Conservation (phyloP, 179 eudicot species). For the Spergularia azorica region DNA sequence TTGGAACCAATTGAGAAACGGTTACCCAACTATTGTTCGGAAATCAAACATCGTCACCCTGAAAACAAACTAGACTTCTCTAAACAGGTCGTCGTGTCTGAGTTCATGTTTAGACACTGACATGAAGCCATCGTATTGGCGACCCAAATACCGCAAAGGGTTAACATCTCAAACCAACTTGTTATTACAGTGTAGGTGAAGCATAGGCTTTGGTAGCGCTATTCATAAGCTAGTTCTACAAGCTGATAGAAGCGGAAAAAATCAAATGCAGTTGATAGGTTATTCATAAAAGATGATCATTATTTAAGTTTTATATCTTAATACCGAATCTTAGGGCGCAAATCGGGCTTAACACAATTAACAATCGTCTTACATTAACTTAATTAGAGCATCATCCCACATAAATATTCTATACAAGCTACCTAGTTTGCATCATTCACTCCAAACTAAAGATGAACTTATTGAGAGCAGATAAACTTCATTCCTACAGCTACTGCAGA, state of each 20-base stretch:
- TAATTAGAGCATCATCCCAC: neutral
- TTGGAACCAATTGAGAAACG: too few relatives aligned
- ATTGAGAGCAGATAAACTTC: conserved; percentile 12
- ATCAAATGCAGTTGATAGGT: neutral
- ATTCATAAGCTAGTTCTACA: neutral
- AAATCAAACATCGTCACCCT: too few relatives aligned
- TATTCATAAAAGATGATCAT: neutral
- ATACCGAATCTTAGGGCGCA: neutral
- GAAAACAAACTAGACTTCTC: too few relatives aligned
- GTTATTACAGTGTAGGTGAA: too few relatives aligned
- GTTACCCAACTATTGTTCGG: too few relatives aligned
- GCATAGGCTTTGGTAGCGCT: too few relatives aligned
- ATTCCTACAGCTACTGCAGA: conserved; percentile 3
- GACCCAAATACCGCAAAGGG: neutral
- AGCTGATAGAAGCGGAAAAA: neutral
- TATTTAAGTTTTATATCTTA: conserved; percentile 15
- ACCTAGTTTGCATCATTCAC: conserved; percentile 3
- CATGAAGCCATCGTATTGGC: neutral
- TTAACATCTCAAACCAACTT: neutral
- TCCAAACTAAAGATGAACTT: neutral
- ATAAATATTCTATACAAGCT: conserved; percentile 11
- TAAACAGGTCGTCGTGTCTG: too few relatives aligned
- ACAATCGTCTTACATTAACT: conserved; percentile 3
- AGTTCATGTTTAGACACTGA: too few relatives aligned
- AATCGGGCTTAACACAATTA: neutral